These are phyloP conservation scores for Periconia macrospinosa DNA, from an alignment of 2,329 filamentous ascomycete species.

Conservation along the genomic window DNA sequence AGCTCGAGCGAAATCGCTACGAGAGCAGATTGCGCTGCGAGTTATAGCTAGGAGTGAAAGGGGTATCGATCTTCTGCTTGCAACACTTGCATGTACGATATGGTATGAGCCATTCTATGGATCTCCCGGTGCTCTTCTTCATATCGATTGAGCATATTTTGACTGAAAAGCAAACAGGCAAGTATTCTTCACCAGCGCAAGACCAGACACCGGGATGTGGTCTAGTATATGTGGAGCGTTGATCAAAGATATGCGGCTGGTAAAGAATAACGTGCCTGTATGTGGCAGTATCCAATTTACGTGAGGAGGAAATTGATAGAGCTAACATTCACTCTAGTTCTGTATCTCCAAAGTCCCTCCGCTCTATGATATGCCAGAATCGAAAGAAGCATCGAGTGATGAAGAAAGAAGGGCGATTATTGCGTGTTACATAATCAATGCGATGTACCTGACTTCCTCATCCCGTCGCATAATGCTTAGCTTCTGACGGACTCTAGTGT, in stretches of 20 bases:
- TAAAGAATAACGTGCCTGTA: neutral
- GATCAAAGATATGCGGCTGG: conserved; percentile 11
- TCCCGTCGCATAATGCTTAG: neutral
- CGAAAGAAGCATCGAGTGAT: conserved; percentile 40
- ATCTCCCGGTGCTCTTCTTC: no score
- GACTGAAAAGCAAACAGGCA: conserved; percentile 5
- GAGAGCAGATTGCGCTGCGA: neutral
- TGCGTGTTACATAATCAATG: conserved; percentile 50
- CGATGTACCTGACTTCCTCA: conserved; percentile 30
- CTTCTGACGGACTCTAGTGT: conserved; percentile 10
- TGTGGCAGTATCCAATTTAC: neutral
- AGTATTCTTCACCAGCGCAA: conserved; percentile 12
- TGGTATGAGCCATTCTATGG: neutral
- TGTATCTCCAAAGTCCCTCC: conserved; percentile 8
- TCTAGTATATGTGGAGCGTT: conserved; percentile 9
- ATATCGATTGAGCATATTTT: no score
- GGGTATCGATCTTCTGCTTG: neutral
- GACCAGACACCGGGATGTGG: conserved; percentile 11
- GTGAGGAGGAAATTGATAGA: conserved; percentile 1
- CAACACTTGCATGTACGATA: neutral
- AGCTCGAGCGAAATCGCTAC: neutral
- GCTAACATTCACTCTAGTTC: conserved; percentile 1
- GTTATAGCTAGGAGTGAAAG: neutral
- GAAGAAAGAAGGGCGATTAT: conserved; percentile 56
- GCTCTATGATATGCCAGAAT: conserved; percentile 2